A percentile compares a stretch with the other conserved stretches of the same genome.
phyloP scores from a whole-genome alignment of 2,329 filamentous ascomycete genomes.

The Hypoxylon sp. region DNA sequence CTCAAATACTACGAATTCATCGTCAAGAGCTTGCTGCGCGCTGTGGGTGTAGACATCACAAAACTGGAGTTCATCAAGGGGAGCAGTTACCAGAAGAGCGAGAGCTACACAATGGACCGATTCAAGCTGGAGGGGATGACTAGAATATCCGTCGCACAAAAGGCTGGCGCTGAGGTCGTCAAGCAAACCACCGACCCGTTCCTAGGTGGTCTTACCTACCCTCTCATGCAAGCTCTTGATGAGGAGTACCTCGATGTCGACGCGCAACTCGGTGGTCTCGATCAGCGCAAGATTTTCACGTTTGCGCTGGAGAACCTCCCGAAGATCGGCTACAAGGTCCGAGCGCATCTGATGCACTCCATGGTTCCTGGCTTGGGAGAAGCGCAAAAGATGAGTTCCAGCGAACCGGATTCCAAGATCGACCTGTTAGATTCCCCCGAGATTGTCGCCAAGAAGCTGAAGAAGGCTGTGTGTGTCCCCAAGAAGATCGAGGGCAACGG shows the following conservation, averaged over 20 bases:
- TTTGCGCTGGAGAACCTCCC: constrained; percentile 86
- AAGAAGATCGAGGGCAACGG: constrained; percentile 85
- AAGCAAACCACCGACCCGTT: constrained; percentile 86
- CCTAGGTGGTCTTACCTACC: constrained; percentile 80
- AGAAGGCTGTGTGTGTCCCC: constrained; percentile 83
- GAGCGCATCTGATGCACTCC: constrained; percentile 77
- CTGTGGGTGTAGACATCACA: constrained; percentile 80
- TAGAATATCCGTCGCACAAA: constrained; percentile 72
- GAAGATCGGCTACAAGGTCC: constrained; percentile 79
- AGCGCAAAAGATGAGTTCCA: constrained; percentile 83
- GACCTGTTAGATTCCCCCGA: constrained; percentile 87
- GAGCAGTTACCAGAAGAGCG: constrained; percentile 78
- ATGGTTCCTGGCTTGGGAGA: constrained; percentile 87
- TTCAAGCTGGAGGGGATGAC: constrained; percentile 79
- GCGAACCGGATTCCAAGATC: constrained; percentile 72
- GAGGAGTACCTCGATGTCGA: constrained; percentile 90
- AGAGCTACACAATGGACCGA: constrained; percentile 86
- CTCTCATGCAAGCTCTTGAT: constrained; percentile 88
- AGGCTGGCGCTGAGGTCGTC: constrained; percentile 91
- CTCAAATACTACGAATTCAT: constrained; percentile 83
- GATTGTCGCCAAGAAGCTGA: constrained; percentile 79
- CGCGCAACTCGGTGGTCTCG: constrained; percentile 84
- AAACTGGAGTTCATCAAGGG: constrained; percentile 86
- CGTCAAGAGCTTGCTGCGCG: constrained; percentile 77
- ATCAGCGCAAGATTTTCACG: constrained; percentile 90